Conservation (phyloP, 768 basidiomycete species). For the Hebeloma cylindrosporum region DNA sequence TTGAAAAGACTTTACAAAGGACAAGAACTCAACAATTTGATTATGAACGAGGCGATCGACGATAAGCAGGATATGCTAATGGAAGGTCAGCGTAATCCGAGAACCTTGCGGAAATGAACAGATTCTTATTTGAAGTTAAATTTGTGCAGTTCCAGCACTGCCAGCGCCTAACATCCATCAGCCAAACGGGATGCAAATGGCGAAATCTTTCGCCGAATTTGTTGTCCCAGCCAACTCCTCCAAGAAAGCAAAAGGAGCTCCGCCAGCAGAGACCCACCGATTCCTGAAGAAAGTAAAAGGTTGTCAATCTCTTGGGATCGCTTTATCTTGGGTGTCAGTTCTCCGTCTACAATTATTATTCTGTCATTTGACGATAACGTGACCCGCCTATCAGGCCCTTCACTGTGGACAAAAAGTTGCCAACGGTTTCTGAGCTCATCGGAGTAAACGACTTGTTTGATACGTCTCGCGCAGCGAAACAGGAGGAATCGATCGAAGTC, state of each 20-base stretch:
- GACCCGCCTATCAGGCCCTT: constrained; percentile 50
- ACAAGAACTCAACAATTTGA: constrained; percentile 31
- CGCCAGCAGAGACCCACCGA: constrained; percentile 11
- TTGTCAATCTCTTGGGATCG: constrained; percentile 53
- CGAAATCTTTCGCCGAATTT: constrained; percentile 28
- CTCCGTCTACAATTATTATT: not conserved
- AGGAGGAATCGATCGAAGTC: not conserved
- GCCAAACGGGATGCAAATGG: constrained; percentile 32
- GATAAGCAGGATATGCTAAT: constrained; percentile 50
- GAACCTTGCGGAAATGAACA: too few relatives aligned
- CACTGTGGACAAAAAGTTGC: constrained; percentile 39
- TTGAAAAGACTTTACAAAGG: constrained; percentile 32
- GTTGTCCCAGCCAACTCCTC: constrained; percentile 18
- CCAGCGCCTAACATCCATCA: constrained; percentile 51
- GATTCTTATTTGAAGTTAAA: too few relatives aligned
- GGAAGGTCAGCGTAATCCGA: constrained; percentile 44
- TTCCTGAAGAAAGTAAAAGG: constrained; percentile 60
- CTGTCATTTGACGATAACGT: constrained; percentile 55
- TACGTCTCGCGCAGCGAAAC: not conserved
- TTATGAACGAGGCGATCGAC: constrained; percentile 58
- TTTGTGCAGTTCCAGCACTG: constrained; percentile 51
- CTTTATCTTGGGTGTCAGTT: constrained; percentile 68
- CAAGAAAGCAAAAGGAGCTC: constrained; percentile 3
- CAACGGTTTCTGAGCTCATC: constrained; percentile 32
- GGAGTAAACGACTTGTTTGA: constrained; percentile 25